Conservation (phyloP, 2,329 filamentous ascomycete species). For the Cryphonectria parasitica region DNA sequence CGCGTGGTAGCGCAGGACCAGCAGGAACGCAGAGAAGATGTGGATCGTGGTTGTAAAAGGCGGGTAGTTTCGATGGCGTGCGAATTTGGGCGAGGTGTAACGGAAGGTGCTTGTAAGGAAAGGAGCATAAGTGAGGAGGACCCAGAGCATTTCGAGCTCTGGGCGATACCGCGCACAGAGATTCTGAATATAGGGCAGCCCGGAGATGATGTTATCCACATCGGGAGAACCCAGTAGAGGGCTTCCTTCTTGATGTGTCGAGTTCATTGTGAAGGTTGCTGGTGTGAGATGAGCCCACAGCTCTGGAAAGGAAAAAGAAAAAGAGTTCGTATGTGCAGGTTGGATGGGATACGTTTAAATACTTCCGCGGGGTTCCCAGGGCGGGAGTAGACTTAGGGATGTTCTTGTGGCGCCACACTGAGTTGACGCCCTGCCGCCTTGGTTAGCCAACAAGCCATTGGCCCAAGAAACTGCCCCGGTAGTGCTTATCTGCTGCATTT, state of each 20-base stretch:
- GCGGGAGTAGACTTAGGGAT: neutral
- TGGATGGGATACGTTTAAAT: neutral
- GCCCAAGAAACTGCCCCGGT: neutral
- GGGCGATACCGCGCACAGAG: constrained; percentile 15
- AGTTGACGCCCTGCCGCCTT: neutral
- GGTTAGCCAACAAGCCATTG: neutral
- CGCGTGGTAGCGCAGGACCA: constrained; percentile 20
- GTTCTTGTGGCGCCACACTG: neutral
- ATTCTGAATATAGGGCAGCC: constrained; percentile 3
- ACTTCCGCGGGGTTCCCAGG: neutral
- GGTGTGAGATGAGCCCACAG: neutral
- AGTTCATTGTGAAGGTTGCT: neutral
- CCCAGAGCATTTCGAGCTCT: constrained; percentile 22
- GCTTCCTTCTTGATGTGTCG: constrained; percentile 3
- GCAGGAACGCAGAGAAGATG: constrained; percentile 6
- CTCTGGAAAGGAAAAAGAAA: no score
- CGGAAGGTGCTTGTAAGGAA: constrained; percentile 13
- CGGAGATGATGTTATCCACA: neutral
- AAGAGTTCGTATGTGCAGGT: neutral
- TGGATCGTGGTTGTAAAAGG: constrained; percentile 13
- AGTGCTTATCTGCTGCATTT: neutral
- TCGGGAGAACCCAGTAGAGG: neutral
- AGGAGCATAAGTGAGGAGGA: constrained; percentile 16
- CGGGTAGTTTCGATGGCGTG: constrained; percentile 16
- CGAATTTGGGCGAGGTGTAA: constrained; percentile 11